Evolutionary conservation across 768 basidiomycete species (phyloP).

Genomic region (Auricularia sp.): DNA sequence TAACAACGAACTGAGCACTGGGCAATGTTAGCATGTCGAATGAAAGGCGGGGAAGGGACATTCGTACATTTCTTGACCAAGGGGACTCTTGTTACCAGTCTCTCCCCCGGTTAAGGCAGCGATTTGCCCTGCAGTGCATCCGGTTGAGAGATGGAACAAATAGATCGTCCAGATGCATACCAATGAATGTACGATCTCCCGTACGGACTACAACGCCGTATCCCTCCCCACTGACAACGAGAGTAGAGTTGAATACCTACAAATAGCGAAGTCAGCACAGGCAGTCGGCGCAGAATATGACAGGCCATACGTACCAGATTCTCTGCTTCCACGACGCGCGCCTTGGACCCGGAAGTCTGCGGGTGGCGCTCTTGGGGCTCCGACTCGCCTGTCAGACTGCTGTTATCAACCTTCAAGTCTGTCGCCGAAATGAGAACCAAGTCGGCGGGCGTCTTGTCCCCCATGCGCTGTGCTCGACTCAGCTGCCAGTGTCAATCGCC

Average conservation of each 20-base stretch:
- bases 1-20: constrained; percentile 50
- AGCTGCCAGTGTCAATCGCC: background rate
- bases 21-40: background rate
- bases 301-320: constrained; percentile 36
- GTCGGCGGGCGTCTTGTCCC: constrained; percentile 66
- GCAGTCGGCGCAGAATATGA: background rate
- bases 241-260: constrained; percentile 60
- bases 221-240: constrained; percentile 61
- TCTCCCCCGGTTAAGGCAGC: constrained; percentile 56
- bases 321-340: constrained; percentile 51
- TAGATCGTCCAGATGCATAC: constrained; percentile 19
- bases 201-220: constrained; percentile 62
- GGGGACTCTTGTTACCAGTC: constrained; percentile 51
- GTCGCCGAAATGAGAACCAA: constrained; percentile 46
- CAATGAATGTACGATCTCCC: constrained; percentile 57
- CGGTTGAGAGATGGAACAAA: constrained; percentile 5
- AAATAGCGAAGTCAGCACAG: background rate
- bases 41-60: background rate
- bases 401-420: constrained; percentile 63
- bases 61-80: constrained; percentile 54
- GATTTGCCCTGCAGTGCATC: constrained; percentile 42
- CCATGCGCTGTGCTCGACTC: constrained; percentile 35
- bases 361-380: constrained; percentile 54
- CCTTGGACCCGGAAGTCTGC: constrained; percentile 33
- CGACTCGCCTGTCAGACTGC: constrained; percentile 60